phyloP scores from a whole-genome alignment of 2,329 filamentous ascomycete species.

The Botrytis fragariae region DNA sequence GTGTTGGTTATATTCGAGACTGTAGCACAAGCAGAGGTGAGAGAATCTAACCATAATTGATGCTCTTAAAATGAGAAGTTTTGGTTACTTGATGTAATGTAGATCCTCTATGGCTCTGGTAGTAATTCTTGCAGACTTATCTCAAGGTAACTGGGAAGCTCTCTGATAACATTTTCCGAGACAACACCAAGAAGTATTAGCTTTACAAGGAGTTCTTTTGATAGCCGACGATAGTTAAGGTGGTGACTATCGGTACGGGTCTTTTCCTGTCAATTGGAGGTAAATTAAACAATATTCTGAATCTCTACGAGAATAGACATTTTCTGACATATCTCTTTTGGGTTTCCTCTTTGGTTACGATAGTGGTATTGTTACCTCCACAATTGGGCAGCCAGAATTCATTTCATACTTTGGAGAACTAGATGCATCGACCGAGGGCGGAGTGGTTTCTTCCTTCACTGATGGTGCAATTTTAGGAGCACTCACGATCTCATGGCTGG shows the following conservation, averaged over 20 bases:
- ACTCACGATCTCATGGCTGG: conserved; percentile 42
- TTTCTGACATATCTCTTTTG: not conserved
- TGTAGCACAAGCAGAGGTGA: not conserved
- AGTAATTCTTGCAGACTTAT: not conserved
- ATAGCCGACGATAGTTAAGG: not conserved
- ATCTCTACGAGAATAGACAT: not conserved
- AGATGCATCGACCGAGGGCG: not conserved
- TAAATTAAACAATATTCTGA: not conserved
- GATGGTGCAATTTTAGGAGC: conserved; percentile 72
- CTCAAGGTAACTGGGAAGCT: not conserved
- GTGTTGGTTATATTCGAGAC: not conserved
- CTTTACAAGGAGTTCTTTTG: not conserved
- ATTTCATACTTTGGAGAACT: not conserved
- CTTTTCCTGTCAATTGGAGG: not conserved
- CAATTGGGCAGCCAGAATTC: not conserved
- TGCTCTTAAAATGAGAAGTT: not conserved
- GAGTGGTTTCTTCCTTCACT: conserved; percentile 59
- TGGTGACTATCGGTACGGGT: not conserved
- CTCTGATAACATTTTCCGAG: not conserved
- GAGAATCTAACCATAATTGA: not conserved
- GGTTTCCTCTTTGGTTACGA: not conserved
- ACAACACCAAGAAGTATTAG: not conserved
- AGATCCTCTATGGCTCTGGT: not conserved
- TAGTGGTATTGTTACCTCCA: not conserved
- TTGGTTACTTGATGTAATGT: not conserved